These are phyloP conservation scores for Syncephalastrum contaminatum DNA, from an alignment of 371 early-diverging fungal species.

Conservation along the genomic window DNA sequence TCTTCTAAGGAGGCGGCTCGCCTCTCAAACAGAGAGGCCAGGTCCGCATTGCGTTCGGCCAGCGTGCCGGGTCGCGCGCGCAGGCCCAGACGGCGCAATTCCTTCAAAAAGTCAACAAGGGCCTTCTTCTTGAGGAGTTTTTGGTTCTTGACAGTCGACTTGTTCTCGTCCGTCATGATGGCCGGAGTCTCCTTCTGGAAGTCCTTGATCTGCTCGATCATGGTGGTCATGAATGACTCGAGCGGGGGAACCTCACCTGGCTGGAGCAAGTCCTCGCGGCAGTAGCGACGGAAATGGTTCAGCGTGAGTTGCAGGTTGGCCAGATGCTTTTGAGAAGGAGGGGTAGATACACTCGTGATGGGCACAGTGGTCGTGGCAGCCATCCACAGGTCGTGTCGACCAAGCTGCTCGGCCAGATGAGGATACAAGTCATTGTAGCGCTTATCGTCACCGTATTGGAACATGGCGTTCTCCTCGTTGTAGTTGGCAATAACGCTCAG, in stretches of 20 bases:
- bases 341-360: slow-evolving; percentile 12
- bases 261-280: slow-evolving; percentile 31
- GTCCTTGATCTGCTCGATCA: slow-evolving; percentile 51
- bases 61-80: slow-evolving; percentile 58
- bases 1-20: slow-evolving; percentile 31
- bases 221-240: slow-evolving; percentile 48
- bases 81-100: slow-evolving; percentile 79
- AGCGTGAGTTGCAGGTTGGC: slow-evolving; percentile 35
- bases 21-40: slow-evolving; percentile 32
- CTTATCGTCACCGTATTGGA: slow-evolving; percentile 53
- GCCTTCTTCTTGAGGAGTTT: slow-evolving; percentile 86
- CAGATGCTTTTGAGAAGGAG: slow-evolving; percentile 35
- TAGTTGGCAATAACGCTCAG: slow-evolving; percentile 71
- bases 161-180: slow-evolving; percentile 65
- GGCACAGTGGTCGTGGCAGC: slow-evolving; percentile 17
- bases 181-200: slow-evolving; percentile 70
- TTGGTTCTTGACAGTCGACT: slow-evolving; percentile 68
- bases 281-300: slow-evolving; percentile 29
- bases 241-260: slow-evolving; percentile 27
- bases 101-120: slow-evolving; percentile 82
- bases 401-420: slow-evolving; percentile 35
- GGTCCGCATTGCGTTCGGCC: slow-evolving; percentile 40
- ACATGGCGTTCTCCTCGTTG: slow-evolving; percentile 56
- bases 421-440: slow-evolving; percentile 35
- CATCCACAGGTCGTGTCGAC: slow-evolving; percentile 30